Conservation (phyloP, 192 early-diverging fungal species). For the Chytriomyces sp. region DNA sequence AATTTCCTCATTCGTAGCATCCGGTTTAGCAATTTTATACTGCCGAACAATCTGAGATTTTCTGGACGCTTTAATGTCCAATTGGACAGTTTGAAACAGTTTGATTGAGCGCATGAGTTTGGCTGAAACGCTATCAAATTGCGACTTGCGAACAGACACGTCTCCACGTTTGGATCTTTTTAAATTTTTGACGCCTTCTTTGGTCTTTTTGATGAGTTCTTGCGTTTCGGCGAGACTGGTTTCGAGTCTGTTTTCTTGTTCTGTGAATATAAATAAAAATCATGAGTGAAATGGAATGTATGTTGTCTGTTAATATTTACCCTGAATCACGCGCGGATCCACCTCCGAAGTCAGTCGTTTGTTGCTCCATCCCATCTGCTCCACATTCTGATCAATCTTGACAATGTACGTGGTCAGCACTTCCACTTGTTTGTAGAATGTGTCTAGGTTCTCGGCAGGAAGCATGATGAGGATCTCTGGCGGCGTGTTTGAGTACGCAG, state of each 20-base stretch:
- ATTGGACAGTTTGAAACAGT: slow-evolving; percentile 11
- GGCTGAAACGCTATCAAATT: neutral
- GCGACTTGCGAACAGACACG: neutral
- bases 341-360: neutral
- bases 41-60: slow-evolving; percentile 19
- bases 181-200: slow-evolving; percentile 19
- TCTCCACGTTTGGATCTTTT: neutral
- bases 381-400: neutral
- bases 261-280: neutral
- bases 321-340: neutral
- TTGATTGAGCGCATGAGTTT: neutral
- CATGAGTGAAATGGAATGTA: no score
- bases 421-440: neutral
- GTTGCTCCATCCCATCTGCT: neutral
- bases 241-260: neutral
- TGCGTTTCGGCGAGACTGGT: neutral
- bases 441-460: neutral
- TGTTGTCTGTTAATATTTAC: neutral
- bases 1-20: slow-evolving; percentile 27
- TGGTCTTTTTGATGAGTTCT: neutral
- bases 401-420: neutral
- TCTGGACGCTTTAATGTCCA: neutral
- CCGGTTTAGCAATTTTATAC: slow-evolving; percentile 34
- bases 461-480: neutral
- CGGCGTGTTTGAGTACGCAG: neutral